Percentiles rank a stretch among this genome's conserved stretches.
Evolutionary conservation across 257 asterid species (phyloP).

Genomic region (Solanum ossicruentum): DNA sequence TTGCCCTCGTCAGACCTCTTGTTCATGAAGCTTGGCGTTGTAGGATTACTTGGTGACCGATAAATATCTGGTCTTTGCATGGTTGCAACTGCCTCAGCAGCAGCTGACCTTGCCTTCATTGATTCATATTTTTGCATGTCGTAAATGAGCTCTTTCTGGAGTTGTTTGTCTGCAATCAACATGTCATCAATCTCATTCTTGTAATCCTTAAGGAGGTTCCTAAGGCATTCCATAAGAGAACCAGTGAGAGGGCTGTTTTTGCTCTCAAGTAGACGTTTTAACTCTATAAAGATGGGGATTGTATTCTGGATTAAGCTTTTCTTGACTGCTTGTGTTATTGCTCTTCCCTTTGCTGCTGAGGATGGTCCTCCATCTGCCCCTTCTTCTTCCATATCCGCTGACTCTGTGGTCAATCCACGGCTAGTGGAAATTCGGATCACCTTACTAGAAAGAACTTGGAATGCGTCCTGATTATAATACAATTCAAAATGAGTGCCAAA

Average conservation of each 20-base stretch:
- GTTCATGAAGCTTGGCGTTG: constrained; percentile 4
- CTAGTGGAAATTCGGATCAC: constrained; percentile 63
- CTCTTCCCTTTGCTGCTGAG: constrained; percentile 42
- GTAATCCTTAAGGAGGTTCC: constrained; percentile 88
- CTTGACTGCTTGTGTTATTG: constrained; percentile 72
- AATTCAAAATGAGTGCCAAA: not conserved
- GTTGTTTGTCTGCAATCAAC: constrained; percentile 71
- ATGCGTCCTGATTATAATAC: constrained; percentile 52
- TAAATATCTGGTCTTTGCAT: constrained; percentile 30
- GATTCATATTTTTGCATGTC: constrained; percentile 80
- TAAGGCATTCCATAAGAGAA: constrained; percentile 85
- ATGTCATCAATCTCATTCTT: constrained; percentile 86
- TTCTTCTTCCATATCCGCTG: constrained; percentile 60
- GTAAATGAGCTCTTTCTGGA: constrained; percentile 77
- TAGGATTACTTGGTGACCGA: constrained; percentile 23
- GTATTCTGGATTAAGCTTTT: constrained; percentile 88
- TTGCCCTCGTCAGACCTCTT: constrained; percentile 8
- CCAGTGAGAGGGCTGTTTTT: constrained; percentile 87
- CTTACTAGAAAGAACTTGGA: constrained; percentile 71
- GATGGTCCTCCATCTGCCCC: constrained; percentile 36
- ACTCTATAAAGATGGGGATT: constrained; percentile 84
- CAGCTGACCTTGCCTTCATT: constrained; percentile 46
- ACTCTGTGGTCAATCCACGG: constrained; percentile 48
- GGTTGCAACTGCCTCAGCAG: constrained; percentile 51
- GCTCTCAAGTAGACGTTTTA: constrained; percentile 65